Base-by-base conservation (phyloP, 495 filamentous ascomycete species). In the Astrothelium macrocarpum region DNA sequence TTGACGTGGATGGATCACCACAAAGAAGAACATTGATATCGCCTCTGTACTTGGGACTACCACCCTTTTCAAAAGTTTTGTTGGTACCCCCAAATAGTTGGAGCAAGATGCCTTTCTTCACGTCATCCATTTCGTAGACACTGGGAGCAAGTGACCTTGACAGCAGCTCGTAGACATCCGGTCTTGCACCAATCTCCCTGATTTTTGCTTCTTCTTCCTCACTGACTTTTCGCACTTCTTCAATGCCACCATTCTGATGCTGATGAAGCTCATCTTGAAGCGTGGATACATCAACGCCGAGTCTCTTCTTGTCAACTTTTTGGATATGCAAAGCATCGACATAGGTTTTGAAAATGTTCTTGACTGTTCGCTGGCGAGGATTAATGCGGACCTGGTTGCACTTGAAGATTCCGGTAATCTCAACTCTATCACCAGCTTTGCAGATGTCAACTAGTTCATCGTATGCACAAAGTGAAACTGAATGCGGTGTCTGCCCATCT, bases 71-170 rank as follows among this genome's bases (percentile, higher is more conserved):
- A 73, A 98, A 98, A 0, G 88, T 86, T 75, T 98, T 98, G 78
- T 98, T 98, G n/a, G 94, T 97, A 29, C 94, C 94, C 18, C 94
- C 95, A 71, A 98, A 98, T 56, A 98, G 81, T 70, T 98, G 94
- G 2, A 98, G 85, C 12, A 98, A 79, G 62, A 98, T 95, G 31
- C 94, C 94, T 74, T 98, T 98, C 82, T 97, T 97, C 39, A 97
- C 90, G 72, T 99, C 94, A 64, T 97, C 95, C 89, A 94, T 90
- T 73, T 99, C 94, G 77, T 95, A 97, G 67, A 99, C 84, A 64
- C 90, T 96, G 23, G 94, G 94, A 1, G 95, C 95, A 26, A 99
- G 77, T 0, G 94, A 97, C 16, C 94, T 86, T 23, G 95, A 82
- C 2, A 99, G 84, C 36, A 99, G 84, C 53, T 99, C 90, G 72